phyloP scores from a whole-genome alignment of 2,329 filamentous ascomycete genomes.

The Simplicillium sp. region DNA sequence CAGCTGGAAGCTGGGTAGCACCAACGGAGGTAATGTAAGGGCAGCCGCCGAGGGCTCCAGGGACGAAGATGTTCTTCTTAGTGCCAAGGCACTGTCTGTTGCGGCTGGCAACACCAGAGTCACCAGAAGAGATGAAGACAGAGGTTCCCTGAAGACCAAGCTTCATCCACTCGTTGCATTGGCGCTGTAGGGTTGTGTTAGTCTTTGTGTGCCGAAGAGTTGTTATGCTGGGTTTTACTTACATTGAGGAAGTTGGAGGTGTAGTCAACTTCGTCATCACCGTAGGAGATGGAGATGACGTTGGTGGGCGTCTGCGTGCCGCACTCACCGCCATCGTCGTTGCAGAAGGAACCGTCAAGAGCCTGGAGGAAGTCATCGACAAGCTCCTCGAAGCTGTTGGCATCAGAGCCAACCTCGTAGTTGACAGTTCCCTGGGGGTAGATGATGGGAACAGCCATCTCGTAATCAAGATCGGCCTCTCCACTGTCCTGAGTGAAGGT shows the following conservation, averaged over 20 bases:
- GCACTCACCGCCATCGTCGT: conserved; percentile 28
- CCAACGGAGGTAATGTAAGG: conserved; percentile 38
- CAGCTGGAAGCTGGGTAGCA: conserved; percentile 34
- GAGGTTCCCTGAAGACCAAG: conserved; percentile 32
- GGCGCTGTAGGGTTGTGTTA: conserved; percentile 14
- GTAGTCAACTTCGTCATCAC: conserved; percentile 35
- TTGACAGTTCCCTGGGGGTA: conserved; percentile 37
- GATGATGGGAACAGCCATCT: conserved; percentile 37
- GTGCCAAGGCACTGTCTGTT: conserved; percentile 6
- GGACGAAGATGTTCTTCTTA: conserved; percentile 15
- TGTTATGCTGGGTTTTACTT: too few relatives aligned
- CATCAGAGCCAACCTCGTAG: conserved; percentile 15
- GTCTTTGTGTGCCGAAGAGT: too few relatives aligned
- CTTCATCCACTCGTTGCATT: conserved; percentile 34
- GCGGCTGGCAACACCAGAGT: conserved; percentile 23
- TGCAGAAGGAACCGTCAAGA: conserved; percentile 43
- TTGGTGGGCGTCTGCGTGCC: conserved; percentile 10
- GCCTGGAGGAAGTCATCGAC: conserved; percentile 40
- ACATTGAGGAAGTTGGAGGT: conserved; percentile 27
- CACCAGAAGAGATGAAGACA: conserved; percentile 29
- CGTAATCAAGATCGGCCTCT: conserved; percentile 38
- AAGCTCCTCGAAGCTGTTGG: conserved; percentile 15
- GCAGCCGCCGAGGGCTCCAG: conserved; percentile 28
- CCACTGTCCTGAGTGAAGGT: conserved; percentile 15
- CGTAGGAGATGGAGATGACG: conserved; percentile 34